Conservation (phyloP, 305 asterid species). For the Fraxinus sp. region DNA sequence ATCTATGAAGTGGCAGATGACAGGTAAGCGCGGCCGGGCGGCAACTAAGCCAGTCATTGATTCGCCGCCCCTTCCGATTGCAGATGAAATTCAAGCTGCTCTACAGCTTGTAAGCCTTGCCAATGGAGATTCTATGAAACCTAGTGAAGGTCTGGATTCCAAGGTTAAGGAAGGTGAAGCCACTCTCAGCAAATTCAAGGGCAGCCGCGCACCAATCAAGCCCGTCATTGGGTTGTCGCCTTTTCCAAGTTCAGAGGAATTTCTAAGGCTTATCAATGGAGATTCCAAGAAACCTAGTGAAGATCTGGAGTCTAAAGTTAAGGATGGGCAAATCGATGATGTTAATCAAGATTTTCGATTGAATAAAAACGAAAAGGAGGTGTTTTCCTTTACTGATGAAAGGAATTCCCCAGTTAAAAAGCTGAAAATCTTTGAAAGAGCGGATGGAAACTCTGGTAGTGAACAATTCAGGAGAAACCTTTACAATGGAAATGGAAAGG, state of each 20-base stretch:
- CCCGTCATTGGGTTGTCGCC: not conserved
- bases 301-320: not conserved
- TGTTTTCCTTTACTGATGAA: not conserved
- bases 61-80: not conserved
- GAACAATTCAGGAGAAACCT: not conserved
- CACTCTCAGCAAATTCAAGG: not conserved
- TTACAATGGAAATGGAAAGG: conserved; percentile 7
- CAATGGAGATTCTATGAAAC: not conserved
- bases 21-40: conserved; percentile 31
- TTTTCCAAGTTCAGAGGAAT: not conserved
- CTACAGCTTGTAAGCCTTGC: conserved; percentile 27
- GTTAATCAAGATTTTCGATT: not conserved
- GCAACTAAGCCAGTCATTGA: not conserved
- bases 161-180: not conserved
- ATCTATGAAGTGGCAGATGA: conserved; percentile 35
- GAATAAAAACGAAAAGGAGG: not conserved
- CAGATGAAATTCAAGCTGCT: conserved; percentile 16
- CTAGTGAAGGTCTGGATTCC: not conserved
- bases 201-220: not conserved
- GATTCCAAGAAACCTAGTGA: not conserved
- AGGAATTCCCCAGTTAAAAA: not conserved
- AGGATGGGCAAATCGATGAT: not conserved
- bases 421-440: not conserved
- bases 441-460: not conserved
- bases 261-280: conserved; percentile 14